Evolutionary conservation across 495 filamentous ascomycete species (phyloP).

Genomic region (Jackrogersella minutella): DNA sequence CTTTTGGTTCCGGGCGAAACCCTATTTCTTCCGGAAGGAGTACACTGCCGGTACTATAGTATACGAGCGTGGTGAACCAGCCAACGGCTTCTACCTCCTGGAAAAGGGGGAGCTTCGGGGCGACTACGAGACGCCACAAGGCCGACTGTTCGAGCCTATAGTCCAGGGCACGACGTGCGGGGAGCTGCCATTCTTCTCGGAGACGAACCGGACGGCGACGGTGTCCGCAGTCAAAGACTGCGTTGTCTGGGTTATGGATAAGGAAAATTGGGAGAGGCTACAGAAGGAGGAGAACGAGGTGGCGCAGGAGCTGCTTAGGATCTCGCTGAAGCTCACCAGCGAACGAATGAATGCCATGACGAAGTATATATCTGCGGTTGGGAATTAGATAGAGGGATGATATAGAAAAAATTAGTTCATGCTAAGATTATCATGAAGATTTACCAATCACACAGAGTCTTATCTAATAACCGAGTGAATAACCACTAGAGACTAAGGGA

Average conservation of each 20-base stretch:
- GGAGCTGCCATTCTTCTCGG: conserved; percentile 93
- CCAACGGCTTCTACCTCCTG: conserved; percentile 87
- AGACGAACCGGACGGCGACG: conserved; percentile 85
- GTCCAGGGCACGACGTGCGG: conserved; percentile 95
- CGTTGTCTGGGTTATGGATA: conserved; percentile 81
- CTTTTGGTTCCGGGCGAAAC: conserved; percentile 85
- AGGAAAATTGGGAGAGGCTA: conserved; percentile 71
- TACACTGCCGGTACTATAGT: conserved; percentile 74
- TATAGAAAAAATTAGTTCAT: background rate
- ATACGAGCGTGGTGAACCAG: conserved; percentile 74
- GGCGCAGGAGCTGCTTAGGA: conserved; percentile 81
- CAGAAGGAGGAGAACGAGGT: conserved; percentile 75
- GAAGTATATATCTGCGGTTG: conserved; percentile 52
- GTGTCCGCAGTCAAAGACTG: conserved; percentile 82
- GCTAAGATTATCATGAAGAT: background rate
- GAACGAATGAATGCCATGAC: conserved; percentile 93
- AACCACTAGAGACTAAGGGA: background rate
- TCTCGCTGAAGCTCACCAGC: conserved; percentile 85
- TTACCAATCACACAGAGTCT: background rate
- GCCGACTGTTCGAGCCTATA: conserved; percentile 87
- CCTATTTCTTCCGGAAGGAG: conserved; percentile 73
- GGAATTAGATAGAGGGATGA: conserved; percentile 28
- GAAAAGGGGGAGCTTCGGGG: conserved; percentile 87
- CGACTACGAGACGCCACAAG: conserved; percentile 90
- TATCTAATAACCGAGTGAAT: background rate